Conservation (phyloP, 192 early-diverging fungal genomes). For the Chytriomyces sp. region DNA sequence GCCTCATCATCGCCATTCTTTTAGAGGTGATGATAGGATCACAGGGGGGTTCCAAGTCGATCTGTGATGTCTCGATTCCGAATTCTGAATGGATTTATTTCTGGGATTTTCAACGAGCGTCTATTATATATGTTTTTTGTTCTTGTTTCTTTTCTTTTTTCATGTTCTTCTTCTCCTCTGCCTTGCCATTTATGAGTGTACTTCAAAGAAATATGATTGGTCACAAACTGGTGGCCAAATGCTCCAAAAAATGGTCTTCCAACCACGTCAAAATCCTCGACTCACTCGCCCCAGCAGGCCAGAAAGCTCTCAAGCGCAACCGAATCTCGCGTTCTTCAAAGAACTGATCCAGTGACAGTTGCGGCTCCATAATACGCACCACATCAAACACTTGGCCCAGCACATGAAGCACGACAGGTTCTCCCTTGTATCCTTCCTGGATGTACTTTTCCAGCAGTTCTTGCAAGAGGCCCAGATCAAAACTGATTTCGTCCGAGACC, state of each 20-base stretch:
- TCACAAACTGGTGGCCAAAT: not conserved
- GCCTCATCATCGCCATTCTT: not conserved
- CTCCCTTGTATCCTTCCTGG: not conserved
- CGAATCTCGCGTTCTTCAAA: not conserved
- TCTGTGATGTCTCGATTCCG: not conserved
- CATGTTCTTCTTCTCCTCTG: no score
- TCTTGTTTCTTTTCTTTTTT: not conserved
- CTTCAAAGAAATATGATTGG: not conserved
- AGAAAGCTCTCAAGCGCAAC: not conserved
- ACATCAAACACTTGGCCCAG: slow-evolving; percentile 1
- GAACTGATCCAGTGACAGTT: not conserved
- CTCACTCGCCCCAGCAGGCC: not conserved
- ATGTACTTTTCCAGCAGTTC: slow-evolving; percentile 1
- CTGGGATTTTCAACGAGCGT: not conserved
- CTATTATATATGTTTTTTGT: no score
- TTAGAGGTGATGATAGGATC: not conserved
- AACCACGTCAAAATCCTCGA: not conserved
- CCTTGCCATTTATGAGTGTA: not conserved
- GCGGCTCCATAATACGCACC: not conserved
- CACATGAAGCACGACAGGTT: not conserved
- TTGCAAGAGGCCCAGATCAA: not conserved
- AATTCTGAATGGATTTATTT: not conserved
- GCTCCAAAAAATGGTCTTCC: slow-evolving; percentile 24
- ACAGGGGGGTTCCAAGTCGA: not conserved
- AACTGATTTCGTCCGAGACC: not conserved